Base-by-base conservation (phyloP, 306 rosid species). In the Vicia faba region DNA sequence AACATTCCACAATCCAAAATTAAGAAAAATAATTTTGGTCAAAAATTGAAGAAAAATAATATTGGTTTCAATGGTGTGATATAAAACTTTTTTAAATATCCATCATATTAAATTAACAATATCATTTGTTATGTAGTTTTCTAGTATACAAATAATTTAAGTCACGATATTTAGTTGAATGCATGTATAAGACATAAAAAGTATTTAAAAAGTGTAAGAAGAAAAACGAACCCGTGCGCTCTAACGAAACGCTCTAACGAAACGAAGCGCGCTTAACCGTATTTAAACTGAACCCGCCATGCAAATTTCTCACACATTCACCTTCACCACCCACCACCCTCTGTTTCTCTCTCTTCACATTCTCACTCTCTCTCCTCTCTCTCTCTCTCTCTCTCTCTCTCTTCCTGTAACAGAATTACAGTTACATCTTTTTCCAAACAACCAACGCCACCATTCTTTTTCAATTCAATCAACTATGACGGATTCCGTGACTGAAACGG, bases 391-490 rank as follows among this genome's bases (percentile, higher is more conserved):
- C 7, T 10, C 28, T 2, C 7, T 23, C 23, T 23, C 50, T 0
- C 8, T n/a, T 12, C n/a, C 38, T 7, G 38, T 33, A 33, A 45
- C 44, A 46, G 19, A 46, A 5, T 14, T 26, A 11, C 38, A 7
- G n/a, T 13, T 36, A 56, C 67, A 72, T 51, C 49, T 64, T 26
- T 36, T 54, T 48, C 18, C 54, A 62, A 60, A 63, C 40, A 53
- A 72, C 39, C 19, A 68, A 33, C 26, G 26, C 64, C 16, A 33
- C 28, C 60, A 35, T 13, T 56, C 48, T 3, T 29, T 56, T n/a
- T 28, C 40, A 64, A 19, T n/a, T 28, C 40, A 64, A 19, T 72
- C 36, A 60, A 28, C 72, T 70, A 90, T 88, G 97, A 85, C 84
- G 73, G 85, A 69, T 64, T n/a, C 87, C 64, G 68, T 76, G 31